Percentiles rank a stretch among this genome's conserved stretches.
phyloP scores from a whole-genome alignment of 495 filamentous ascomycete species.

The Lentithecium fluviatile region DNA sequence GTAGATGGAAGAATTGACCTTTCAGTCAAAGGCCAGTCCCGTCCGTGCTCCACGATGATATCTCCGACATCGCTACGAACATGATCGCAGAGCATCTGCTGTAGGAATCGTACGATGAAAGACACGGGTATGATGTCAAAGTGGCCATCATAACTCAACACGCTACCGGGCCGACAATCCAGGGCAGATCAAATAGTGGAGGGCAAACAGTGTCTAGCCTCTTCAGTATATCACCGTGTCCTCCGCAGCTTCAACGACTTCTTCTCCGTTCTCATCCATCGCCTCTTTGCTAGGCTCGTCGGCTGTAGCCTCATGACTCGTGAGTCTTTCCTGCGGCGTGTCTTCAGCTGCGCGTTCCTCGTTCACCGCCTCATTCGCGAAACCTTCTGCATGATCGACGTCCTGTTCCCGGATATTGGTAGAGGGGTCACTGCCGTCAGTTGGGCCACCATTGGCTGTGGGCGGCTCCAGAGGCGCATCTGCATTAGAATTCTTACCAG shows the following conservation, averaged over 20 bases:
- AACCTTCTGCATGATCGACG: conserved; percentile 23
- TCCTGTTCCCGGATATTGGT: conserved; percentile 22
- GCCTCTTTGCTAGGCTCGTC: conserved; percentile 30
- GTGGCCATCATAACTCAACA: neutral
- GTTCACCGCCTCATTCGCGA: conserved; percentile 19
- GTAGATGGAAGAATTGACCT: no score
- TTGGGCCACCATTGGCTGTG: conserved; percentile 24
- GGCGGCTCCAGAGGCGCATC: conserved; percentile 9
- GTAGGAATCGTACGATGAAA: no score
- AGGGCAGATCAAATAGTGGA: neutral
- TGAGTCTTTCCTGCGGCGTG: neutral
- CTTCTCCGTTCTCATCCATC: conserved; percentile 40
- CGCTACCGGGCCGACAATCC: conserved; percentile 16
- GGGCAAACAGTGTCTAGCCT: neutral
- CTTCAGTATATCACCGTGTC: conserved; percentile 45
- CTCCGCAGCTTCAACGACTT: conserved; percentile 44
- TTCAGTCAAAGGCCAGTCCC: no score
- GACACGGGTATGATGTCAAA: no score
- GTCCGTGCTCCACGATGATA: no score
- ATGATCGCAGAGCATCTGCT: no score
- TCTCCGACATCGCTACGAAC: no score
- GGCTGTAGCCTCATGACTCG: conserved; percentile 20
- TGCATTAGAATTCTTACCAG: conserved; percentile 24
- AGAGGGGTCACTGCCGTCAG: conserved; percentile 18
- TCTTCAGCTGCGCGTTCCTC: conserved; percentile 12